Evolutionary conservation across 345 rosid genomes (phyloP), one percentile per base, ranked within the genome.

Genomic region (Mallotus nudiflorus): DNA sequence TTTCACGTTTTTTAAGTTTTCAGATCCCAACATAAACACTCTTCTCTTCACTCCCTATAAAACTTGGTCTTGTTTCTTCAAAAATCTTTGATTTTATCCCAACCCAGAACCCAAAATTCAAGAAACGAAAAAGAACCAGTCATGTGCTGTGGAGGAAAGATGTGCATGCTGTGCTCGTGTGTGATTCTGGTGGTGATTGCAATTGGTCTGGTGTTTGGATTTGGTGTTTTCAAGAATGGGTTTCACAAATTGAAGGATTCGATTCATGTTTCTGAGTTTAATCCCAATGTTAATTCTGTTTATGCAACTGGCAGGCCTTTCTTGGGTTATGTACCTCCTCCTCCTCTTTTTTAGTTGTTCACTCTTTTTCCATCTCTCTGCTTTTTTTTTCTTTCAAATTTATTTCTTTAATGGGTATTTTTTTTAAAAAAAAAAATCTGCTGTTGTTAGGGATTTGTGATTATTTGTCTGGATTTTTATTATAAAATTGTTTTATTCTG

Each of bases 191-290:
- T 86, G 71, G 91, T 85, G 77, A 63, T 90, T 24, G 66, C 84
- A 71, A 83, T 91, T 58, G 98, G 97, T 1, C 45, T 90, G 9
- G 27, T 91, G 9, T 91, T 94, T 65, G 97, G 97, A 0, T 94
- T 91, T 76, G 96, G 96, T 2, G 97, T 90, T 3, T 94, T 86
- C 82, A 85, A 84, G 75, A 69, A 91, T 46, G 98, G 91, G 2
- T 91, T 91, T 69, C 89, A 88, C 85, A 90, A 92, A 82, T 40
- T 87, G 64, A 85, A 90, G 72, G 84, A 95, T 10, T 68, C 88
- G 0, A 3, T 87, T 15, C 84, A 89, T 73, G 80, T 55, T 2
- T 85, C 84, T 74, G 82, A 82, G 25, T 37, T 19, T 33, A 35
- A 37, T 24, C 42, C 73, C 84, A 82, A 3, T 59, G 9, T 31